Evolutionary conservation across 2,329 filamentous ascomycete species (phyloP).

Genomic region (Trichoderma cornu-damae): DNA sequence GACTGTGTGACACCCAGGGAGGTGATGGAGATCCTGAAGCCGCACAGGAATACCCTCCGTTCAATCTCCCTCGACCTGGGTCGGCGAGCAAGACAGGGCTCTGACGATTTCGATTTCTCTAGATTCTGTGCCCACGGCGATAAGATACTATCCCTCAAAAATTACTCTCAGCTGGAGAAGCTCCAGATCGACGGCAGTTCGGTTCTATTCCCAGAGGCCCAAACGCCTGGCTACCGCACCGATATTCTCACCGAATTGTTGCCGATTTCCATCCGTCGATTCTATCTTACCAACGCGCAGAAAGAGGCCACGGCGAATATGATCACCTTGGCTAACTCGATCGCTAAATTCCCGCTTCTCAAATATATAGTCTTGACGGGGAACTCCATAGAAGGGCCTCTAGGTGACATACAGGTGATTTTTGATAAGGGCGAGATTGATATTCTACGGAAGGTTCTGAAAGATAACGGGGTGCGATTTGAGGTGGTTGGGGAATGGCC

Average conservation of each 20-base stretch:
- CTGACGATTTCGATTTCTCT: background rate
- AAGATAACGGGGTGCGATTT: background rate
- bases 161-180: background rate
- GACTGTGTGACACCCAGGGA: background rate
- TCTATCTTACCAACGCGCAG: background rate
- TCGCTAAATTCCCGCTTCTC: background rate
- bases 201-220: background rate
- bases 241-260: background rate
- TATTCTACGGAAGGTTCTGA: background rate
- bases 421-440: background rate
- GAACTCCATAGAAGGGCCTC: background rate
- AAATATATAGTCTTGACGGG: background rate
- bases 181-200: background rate
- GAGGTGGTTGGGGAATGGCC: background rate
- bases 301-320: background rate
- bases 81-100: background rate
- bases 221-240: background rate
- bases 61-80: background rate
- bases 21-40: background rate
- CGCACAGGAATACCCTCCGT: background rate
- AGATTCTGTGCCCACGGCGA: background rate
- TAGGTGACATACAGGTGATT: background rate
- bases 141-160: background rate
- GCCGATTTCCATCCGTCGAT: background rate
- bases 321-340: background rate